A percentile compares a stretch with the other conserved stretches of the same genome.
phyloP scores from a whole-genome alignment of 2,329 filamentous ascomycete species.

The Talaromyces sp. region DNA sequence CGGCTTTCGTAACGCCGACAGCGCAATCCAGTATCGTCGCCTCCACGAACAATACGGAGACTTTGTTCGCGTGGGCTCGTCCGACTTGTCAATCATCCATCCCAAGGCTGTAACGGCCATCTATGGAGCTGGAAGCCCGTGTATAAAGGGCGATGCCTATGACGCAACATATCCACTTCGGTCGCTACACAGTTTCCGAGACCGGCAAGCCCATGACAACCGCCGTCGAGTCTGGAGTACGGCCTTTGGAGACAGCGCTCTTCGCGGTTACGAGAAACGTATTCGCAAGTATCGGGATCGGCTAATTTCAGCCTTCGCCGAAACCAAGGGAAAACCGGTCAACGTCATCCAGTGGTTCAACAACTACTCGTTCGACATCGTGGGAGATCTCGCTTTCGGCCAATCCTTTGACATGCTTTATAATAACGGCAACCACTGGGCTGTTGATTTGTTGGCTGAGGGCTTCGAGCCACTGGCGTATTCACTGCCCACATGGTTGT shows the following conservation, averaged over 20 bases:
- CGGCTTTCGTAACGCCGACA: slow-evolving; percentile 18
- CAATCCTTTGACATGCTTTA: slow-evolving; percentile 20
- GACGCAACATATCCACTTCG: slow-evolving; percentile 25
- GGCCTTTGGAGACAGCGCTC: slow-evolving; percentile 37
- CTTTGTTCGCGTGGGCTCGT: slow-evolving; percentile 32
- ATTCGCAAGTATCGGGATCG: slow-evolving; percentile 31
- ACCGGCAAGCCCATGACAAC: slow-evolving; percentile 31
- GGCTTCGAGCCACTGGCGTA: slow-evolving; percentile 20
- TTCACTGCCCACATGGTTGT: slow-evolving; percentile 27
- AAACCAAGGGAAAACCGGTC: slow-evolving; percentile 23
- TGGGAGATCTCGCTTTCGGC: slow-evolving; percentile 42
- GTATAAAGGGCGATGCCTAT: slow-evolving; percentile 40
- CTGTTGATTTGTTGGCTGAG: slow-evolving; percentile 31
- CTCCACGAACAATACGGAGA: slow-evolving; percentile 32
- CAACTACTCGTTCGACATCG: slow-evolving; percentile 42
- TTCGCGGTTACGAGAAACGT: slow-evolving; percentile 38
- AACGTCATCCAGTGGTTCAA: slow-evolving; percentile 38
- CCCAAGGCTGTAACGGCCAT: slow-evolving; percentile 33
- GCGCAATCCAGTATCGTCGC: slow-evolving; percentile 20
- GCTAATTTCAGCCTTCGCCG: slow-evolving; percentile 26
- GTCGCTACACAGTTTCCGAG: slow-evolving; percentile 36
- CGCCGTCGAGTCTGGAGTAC: slow-evolving; percentile 37
- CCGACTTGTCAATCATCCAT: slow-evolving; percentile 31
- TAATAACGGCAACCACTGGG: slow-evolving; percentile 15
- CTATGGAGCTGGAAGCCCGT: slow-evolving; percentile 33